Conservation (phyloP, 495 filamentous ascomycete genomes). For the Bacidia gigantensis region DNA sequence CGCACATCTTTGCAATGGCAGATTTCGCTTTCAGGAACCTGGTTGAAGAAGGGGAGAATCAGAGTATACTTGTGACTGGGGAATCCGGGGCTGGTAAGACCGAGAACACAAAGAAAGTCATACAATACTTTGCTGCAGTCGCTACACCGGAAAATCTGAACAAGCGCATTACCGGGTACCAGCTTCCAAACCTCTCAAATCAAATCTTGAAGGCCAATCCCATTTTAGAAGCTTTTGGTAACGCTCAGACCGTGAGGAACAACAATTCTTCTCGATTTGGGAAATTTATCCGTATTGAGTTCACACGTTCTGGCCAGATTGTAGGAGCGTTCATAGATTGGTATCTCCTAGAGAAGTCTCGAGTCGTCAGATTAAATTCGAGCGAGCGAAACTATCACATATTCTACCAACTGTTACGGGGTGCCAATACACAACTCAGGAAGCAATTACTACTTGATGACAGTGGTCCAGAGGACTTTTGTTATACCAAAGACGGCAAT, state of each 20-base stretch:
- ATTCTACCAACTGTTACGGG: constrained; percentile 89
- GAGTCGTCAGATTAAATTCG: constrained; percentile 75
- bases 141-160: constrained; percentile 68
- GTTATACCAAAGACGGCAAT: constrained; percentile 82
- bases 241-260: constrained; percentile 93
- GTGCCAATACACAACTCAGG: constrained; percentile 58
- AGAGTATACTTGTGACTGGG: constrained; percentile 95
- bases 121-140: constrained; percentile 93
- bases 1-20: constrained; percentile 97
- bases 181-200: constrained; percentile 81
- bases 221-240: constrained; percentile 95
- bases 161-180: constrained; percentile 43
- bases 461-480: constrained; percentile 69
- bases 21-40: constrained; percentile 93
- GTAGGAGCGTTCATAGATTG: constrained; percentile 95
- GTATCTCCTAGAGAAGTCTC: constrained; percentile 94
- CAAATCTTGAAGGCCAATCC: constrained; percentile 96
- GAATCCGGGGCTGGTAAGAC: constrained; percentile 98
- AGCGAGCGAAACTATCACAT: constrained; percentile 94
- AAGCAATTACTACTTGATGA: constrained; percentile 61
- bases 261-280: constrained; percentile 98
- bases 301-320: constrained; percentile 80
- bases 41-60: constrained; percentile 87
- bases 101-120: constrained; percentile 99
- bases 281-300: constrained; percentile 98